Percentiles rank a stretch among this genome's conserved stretches.
Conservation (phyloP, 2,329 filamentous ascomycete genomes). For the Amauroascus niger region DNA sequence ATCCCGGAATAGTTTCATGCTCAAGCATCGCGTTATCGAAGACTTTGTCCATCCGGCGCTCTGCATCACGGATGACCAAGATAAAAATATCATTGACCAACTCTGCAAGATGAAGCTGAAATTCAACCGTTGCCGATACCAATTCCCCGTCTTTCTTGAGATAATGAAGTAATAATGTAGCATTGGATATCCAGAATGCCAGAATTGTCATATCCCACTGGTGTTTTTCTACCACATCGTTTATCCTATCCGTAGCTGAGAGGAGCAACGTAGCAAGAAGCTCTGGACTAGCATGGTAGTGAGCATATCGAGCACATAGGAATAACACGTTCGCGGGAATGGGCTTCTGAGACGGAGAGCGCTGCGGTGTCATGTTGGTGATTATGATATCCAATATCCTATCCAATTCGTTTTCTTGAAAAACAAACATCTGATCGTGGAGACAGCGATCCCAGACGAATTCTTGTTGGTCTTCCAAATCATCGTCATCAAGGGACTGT, state of each 20-base stretch:
- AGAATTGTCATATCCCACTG: constrained; percentile 99
- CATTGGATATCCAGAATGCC: constrained; percentile 98
- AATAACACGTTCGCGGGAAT: constrained; percentile 97
- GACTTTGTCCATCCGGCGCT: constrained; percentile 91
- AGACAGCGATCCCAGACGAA: constrained; percentile 93
- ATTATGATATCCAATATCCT: constrained; percentile 91
- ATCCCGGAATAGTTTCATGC: constrained; percentile 93
- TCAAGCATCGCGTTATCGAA: constrained; percentile 90
- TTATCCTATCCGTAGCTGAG: constrained; percentile 90
- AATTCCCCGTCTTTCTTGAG: constrained; percentile 86
- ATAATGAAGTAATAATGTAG: constrained; percentile 88
- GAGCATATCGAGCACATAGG: constrained; percentile 85
- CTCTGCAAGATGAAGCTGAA: constrained; percentile 87
- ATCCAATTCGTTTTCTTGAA: constrained; percentile 86
- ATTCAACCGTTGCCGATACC: constrained; percentile 69
- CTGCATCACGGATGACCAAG: constrained; percentile 89
- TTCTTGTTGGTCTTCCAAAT: constrained; percentile 80
- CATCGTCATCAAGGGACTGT: constrained; percentile 42
- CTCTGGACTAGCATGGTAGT: constrained; percentile 86
- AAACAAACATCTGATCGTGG: constrained; percentile 99
- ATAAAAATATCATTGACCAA: constrained; percentile 98
- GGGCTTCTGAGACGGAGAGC: constrained; percentile 92
- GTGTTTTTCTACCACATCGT: constrained; percentile 85
- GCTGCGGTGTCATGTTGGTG: constrained; percentile 93
- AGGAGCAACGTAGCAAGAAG: constrained; percentile 70